Base-by-base conservation (phyloP, 2,329 filamentous ascomycete species). In the Ascomycota sp. region DNA sequence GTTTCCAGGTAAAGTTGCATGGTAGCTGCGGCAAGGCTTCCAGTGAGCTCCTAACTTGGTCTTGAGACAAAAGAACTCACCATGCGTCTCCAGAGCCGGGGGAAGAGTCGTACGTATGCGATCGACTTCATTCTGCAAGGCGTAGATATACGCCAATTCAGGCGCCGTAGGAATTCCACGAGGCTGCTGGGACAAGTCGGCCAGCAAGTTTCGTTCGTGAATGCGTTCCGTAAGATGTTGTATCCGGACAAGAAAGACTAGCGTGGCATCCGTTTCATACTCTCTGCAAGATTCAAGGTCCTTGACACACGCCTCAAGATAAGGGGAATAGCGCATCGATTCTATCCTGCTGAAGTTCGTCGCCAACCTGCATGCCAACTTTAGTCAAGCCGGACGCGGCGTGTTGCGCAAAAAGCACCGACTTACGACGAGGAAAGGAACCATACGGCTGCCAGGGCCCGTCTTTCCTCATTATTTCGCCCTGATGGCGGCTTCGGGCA, bases 191-290 rank as follows among this genome's bases (percentile, higher is more conserved):
- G 48, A 42, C 0, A 40, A 42, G 3, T 42, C 40, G 8, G 58
- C 51, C 5, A 47, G 44, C 5, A 40, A 44, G 9, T 54, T 53
- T 2, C 61, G 39, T 13, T 52, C 52, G 0, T 52, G 47, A 1
- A 69, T 61, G n/a, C 55, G 58, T 31, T 68, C 59, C 0, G 55
- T 57, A 12, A 71, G 40, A 13, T 58, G 52, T 37, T 68, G 62
- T 2, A 65, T 48, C 0, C 55, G 54, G 6, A 68, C 49, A 0
- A 68, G 44, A 8, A 60, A 50, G 1, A 62, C 48, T 1, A 67
- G 47, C 2, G 53, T 48, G 1, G 42, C 33, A 30, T 72, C 67
- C 0, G 55, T 57, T 7, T 59, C 49, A 31, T 52, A 57, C 31
- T 69, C 64, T 5, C 38, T 38, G 0, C 45, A 42, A 1, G 52